These are phyloP conservation scores for Pisolithus thermaeus DNA, from an alignment of 1,284 basidiomycete species.

Conservation along the genomic window DNA sequence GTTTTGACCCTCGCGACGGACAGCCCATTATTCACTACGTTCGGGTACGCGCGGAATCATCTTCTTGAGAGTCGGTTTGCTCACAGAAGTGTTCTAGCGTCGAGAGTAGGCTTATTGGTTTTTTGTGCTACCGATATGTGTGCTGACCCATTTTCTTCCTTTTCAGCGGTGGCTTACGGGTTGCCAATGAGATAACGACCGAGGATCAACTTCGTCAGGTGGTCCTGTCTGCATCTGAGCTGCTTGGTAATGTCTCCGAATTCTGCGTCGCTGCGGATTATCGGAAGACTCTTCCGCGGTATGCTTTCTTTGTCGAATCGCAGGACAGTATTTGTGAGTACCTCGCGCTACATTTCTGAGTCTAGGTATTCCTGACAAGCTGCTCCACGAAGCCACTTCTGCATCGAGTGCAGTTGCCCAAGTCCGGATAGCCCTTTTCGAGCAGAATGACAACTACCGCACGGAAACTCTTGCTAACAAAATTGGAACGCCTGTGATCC, in stretches of 20 bases:
- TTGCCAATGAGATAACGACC: conserved; percentile 17
- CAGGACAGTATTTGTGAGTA: conserved; percentile 7
- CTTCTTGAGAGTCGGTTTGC: background rate
- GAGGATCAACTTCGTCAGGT: conserved; percentile 15
- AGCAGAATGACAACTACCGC: conserved; percentile 15
- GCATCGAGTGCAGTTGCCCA: conserved; percentile 1
- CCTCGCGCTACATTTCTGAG: background rate
- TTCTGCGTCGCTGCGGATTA: conserved; percentile 13
- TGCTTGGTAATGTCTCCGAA: conserved; percentile 16
- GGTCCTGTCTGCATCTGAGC: conserved; percentile 10
- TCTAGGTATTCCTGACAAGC: background rate
- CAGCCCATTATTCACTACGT: conserved; percentile 19
- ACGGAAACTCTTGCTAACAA: conserved; percentile 10
- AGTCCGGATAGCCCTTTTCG: conserved; percentile 9
- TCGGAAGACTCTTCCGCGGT: conserved; percentile 13
- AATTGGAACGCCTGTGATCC: conserved; percentile 5
- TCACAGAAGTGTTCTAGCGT: conserved; percentile 11
- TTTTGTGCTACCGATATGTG: background rate
- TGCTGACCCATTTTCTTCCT: background rate
- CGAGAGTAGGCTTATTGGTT: conserved; percentile 13
- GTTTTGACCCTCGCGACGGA: conserved; percentile 11
- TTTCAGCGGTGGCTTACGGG: conserved; percentile 12
- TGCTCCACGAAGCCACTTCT: conserved; percentile 2
- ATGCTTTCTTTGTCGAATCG: conserved; percentile 19
- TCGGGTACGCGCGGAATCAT: conserved; percentile 11